These are phyloP conservation scores for Aureobasidium vineae DNA, from an alignment of 2,329 filamentous ascomycete genomes.

Conservation along the genomic window DNA sequence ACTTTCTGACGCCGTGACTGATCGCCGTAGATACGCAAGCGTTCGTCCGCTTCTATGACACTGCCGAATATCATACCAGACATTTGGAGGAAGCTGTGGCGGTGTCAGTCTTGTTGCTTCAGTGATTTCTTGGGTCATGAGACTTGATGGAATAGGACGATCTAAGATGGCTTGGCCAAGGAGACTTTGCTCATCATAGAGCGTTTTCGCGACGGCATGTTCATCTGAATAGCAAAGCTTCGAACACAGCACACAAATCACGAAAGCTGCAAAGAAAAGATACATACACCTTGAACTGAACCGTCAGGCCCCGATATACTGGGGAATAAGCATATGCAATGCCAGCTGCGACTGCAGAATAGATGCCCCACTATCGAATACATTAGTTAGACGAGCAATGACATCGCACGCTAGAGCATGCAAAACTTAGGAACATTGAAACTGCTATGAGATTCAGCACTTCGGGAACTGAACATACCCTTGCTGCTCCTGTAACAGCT, in stretches of 20 bases:
- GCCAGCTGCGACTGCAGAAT: slow-evolving; percentile 60
- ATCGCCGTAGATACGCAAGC: slow-evolving; percentile 66
- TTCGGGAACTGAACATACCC: slow-evolving; percentile 46
- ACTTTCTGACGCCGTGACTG: slow-evolving; percentile 64
- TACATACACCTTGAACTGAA: slow-evolving; percentile 74
- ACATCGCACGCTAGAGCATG: background rate
- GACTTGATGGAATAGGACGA: no score
- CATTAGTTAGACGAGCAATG: background rate
- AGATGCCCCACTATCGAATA: slow-evolving; percentile 61
- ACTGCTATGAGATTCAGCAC: background rate
- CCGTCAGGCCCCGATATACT: slow-evolving; percentile 67
- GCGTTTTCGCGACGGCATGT: background rate
- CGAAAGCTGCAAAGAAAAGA: background rate
- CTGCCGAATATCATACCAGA: slow-evolving; percentile 78
- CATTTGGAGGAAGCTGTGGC: slow-evolving; percentile 71
- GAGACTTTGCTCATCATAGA: no score
- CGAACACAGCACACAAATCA: slow-evolving; percentile 32
- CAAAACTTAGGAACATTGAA: background rate
- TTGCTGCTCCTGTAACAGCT: slow-evolving; percentile 64
- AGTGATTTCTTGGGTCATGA: no score
- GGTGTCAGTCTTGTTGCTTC: background rate
- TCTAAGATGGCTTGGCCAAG: no score
- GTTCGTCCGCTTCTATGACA: slow-evolving; percentile 71
- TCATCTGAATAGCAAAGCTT: background rate
- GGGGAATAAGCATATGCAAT: slow-evolving; percentile 65